A percentile compares a stretch with the other conserved stretches of the same genome.
These are phyloP conservation scores for Botrytis galanthina DNA, from an alignment of 2,329 filamentous ascomycete genomes.

Conservation along the genomic window DNA sequence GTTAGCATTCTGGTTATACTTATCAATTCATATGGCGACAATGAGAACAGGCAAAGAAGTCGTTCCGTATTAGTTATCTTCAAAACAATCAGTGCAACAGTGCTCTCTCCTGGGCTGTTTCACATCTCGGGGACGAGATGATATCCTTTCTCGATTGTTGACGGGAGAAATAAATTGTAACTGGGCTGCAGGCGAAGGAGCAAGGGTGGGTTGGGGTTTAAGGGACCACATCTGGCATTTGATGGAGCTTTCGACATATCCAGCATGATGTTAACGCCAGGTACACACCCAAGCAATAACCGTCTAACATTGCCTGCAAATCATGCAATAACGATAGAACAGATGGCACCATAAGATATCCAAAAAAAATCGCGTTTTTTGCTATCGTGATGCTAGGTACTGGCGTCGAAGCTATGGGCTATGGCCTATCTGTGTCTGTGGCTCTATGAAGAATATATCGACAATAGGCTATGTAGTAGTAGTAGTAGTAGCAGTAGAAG, in stretches of 20 bases:
- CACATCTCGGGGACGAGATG: background rate
- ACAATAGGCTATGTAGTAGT: constrained; percentile 59
- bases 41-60: constrained; percentile 21
- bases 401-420: constrained; percentile 54
- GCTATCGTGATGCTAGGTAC: constrained; percentile 77
- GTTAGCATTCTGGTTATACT: constrained; percentile 28
- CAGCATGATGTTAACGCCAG: constrained; percentile 9
- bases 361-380: constrained; percentile 49
- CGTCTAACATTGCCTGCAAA: constrained; percentile 22
- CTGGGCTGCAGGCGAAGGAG: constrained; percentile 17
- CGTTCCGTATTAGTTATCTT: background rate
- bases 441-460: constrained; percentile 69
- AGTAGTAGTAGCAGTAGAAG: constrained; percentile 2
- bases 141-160: constrained; percentile 1
- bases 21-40: constrained; percentile 11
- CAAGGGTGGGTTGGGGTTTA: constrained; percentile 13
- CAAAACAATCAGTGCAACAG: constrained; percentile 1
- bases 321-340: constrained; percentile 35
- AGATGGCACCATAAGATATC: constrained; percentile 40
- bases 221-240: constrained; percentile 10
- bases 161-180: background rate
- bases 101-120: constrained; percentile 3
- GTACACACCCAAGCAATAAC: constrained; percentile 15
- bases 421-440: constrained; percentile 48
- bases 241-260: constrained; percentile 11